phyloP scores from a whole-genome alignment of 2,329 filamentous ascomycete genomes.

The Zalaria obscura region DNA sequence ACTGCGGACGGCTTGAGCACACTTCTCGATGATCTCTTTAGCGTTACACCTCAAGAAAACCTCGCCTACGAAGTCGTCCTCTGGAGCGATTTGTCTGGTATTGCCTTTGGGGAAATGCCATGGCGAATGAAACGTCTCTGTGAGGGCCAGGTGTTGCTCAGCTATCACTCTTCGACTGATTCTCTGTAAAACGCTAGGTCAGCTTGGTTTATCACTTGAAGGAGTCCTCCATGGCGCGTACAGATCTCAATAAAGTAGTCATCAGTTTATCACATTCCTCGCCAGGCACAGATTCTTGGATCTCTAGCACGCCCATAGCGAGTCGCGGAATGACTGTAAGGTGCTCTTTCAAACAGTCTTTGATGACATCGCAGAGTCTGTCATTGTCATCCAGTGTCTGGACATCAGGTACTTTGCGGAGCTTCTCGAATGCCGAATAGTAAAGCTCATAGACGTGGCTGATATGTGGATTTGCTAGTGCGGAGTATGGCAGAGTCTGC shows the following conservation, averaged over 20 bases:
- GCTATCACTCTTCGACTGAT: conserved; percentile 95
- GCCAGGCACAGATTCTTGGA: conserved; percentile 65
- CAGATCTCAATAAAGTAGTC: conserved; percentile 81
- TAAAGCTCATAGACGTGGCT: conserved; percentile 94
- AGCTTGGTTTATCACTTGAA: conserved; percentile 2
- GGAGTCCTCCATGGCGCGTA: conserved; percentile 27
- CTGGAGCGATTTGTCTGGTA: conserved; percentile 34
- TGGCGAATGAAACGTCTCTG: conserved; percentile 81
- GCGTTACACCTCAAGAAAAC: conserved; percentile 90
- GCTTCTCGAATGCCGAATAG: conserved; percentile 86
- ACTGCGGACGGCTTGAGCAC: conserved; percentile 59
- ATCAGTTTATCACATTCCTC: conserved; percentile 85
- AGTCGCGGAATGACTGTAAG: conserved; percentile 87
- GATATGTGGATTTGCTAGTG: conserved; percentile 89
- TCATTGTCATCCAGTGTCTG: conserved; percentile 84
- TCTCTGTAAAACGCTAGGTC: conserved; percentile 37
- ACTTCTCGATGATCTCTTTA: conserved; percentile 73
- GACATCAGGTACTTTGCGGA: conserved; percentile 73
- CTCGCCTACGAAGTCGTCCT: conserved; percentile 81
- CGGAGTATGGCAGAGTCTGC: conserved; percentile 88
- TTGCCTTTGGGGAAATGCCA: conserved; percentile 76
- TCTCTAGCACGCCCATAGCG: conserved; percentile 87
- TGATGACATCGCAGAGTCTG: conserved; percentile 64
- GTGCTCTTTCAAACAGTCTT: conserved; percentile 70
- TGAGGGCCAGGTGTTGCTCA: conserved; percentile 89